phyloP scores from a whole-genome alignment of 1,284 basidiomycete genomes.

The Pseudozyma pruni region DNA sequence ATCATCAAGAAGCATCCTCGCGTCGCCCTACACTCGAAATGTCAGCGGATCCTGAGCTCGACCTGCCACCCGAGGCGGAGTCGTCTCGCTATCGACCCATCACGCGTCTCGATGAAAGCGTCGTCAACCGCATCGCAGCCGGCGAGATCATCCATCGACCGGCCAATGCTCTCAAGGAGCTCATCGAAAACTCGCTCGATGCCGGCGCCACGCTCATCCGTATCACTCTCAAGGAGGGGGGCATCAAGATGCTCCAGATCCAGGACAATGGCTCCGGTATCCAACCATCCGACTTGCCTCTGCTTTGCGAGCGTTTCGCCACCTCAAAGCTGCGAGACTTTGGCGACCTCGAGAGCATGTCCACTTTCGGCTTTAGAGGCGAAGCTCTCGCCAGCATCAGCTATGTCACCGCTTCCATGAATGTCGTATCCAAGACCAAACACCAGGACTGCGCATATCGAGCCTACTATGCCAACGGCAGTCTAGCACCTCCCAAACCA shows the following conservation, averaged over 20 bases:
- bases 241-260: slow-evolving; percentile 92
- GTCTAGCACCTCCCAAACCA: slow-evolving; percentile 47
- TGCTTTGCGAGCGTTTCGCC: slow-evolving; percentile 93
- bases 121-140: slow-evolving; percentile 75
- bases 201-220: slow-evolving; percentile 88
- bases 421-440: slow-evolving; percentile 80
- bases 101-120: slow-evolving; percentile 69
- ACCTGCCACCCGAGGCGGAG: slow-evolving; percentile 34
- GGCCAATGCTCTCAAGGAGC: slow-evolving; percentile 93
- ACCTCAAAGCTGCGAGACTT: slow-evolving; percentile 92
- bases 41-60: slow-evolving; percentile 13
- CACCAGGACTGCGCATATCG: slow-evolving; percentile 60
- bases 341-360: slow-evolving; percentile 83
- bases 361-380: slow-evolving; percentile 96
- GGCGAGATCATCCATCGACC: slow-evolving; percentile 92
- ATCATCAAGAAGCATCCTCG: too few species aligned
- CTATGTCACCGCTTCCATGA: slow-evolving; percentile 84
- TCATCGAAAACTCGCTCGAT: slow-evolving; percentile 94
- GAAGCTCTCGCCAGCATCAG: slow-evolving; percentile 97
- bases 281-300: slow-evolving; percentile 78
- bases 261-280: slow-evolving; percentile 97
- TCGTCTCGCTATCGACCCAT: slow-evolving; percentile 37
- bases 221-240: slow-evolving; percentile 91
- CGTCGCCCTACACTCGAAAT: neutral
- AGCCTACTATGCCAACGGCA: slow-evolving; percentile 58